Percentiles rank a stretch among this genome's conserved stretches.
Conservation (phyloP, 208 protist species). For the Borovskyia barvae region DNA sequence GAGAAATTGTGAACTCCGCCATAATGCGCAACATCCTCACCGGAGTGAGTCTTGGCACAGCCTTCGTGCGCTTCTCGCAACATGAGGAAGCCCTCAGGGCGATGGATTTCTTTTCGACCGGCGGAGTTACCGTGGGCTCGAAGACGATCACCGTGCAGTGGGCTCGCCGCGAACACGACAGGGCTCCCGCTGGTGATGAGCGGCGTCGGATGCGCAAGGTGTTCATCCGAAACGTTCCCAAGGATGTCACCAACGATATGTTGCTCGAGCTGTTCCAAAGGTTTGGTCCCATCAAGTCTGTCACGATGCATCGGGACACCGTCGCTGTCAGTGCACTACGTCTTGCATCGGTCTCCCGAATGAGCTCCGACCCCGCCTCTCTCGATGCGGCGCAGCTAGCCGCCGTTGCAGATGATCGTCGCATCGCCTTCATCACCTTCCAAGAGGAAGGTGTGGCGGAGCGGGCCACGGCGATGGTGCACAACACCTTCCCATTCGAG, state of each 20-base stretch:
- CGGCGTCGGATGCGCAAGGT: slow-evolving; percentile 63
- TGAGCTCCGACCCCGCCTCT: background rate
- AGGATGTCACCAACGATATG: slow-evolving; percentile 38
- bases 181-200: slow-evolving; percentile 53
- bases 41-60: slow-evolving; percentile 64
- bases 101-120: slow-evolving; percentile 21
- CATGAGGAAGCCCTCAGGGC: slow-evolving; percentile 34
- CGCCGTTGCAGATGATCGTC: slow-evolving; percentile 22
- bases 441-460: slow-evolving; percentile 44
- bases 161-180: slow-evolving; percentile 70
- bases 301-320: slow-evolving; percentile 72
- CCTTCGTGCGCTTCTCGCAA: slow-evolving; percentile 70
- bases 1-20: slow-evolving; percentile 49
- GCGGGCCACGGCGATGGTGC: slow-evolving; percentile 51
- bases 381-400: background rate
- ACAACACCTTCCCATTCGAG: slow-evolving; percentile 75
- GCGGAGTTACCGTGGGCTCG: slow-evolving; percentile 5
- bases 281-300: slow-evolving; percentile 45
- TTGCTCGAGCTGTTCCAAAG: slow-evolving; percentile 40
- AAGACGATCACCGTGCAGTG: slow-evolving; percentile 56
- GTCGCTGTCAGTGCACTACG: slow-evolving; percentile 26
- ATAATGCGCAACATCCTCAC: slow-evolving; percentile 84
- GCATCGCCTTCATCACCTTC: slow-evolving; percentile 60
- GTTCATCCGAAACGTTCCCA: slow-evolving; percentile 85
- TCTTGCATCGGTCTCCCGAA: too few species aligned